These are phyloP conservation scores for Spirogloea muscicola DNA, from an alignment of 139 green algal species.

Conservation along the genomic window DNA sequence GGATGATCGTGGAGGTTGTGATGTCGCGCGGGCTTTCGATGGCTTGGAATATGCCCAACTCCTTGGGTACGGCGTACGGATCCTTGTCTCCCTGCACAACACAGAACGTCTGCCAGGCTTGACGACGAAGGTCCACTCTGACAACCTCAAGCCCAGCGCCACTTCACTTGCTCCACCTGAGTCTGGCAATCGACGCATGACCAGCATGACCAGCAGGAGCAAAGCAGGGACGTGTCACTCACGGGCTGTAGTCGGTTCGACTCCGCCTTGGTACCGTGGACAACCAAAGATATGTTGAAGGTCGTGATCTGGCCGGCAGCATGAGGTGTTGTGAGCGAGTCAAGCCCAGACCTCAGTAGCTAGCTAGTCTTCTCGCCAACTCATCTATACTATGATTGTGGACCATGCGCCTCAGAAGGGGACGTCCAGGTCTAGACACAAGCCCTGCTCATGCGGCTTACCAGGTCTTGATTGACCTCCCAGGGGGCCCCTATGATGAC, in stretches of 20 bases:
- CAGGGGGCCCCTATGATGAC: constrained; percentile 77
- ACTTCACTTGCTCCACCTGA: too few species aligned
- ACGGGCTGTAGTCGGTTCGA: neutral
- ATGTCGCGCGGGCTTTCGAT: constrained; percentile 51
- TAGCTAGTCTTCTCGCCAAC: too few species aligned
- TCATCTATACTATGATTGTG: too few species aligned
- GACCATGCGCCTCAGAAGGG: too few species aligned
- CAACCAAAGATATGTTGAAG: constrained; percentile 93
- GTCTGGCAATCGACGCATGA: too few species aligned
- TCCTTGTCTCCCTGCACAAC: constrained; percentile 7
- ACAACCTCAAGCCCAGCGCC: too few species aligned
- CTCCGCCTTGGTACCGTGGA: constrained; percentile 75
- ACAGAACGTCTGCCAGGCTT: neutral
- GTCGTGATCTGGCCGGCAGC: constrained; percentile 92
- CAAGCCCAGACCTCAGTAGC: constrained; percentile 53
- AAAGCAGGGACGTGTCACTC: too few species aligned
- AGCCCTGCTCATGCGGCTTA: too few species aligned
- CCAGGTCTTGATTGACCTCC: constrained; percentile 76
- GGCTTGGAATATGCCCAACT: constrained; percentile 26
- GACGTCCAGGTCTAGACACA: too few species aligned
- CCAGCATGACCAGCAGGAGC: too few species aligned
- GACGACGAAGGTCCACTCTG: constrained; percentile 12
- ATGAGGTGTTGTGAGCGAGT: constrained; percentile 59
- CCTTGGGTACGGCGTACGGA: constrained; percentile 9
- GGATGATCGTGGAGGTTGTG: constrained; percentile 82